Evolutionary conservation across 2,329 filamentous ascomycete genomes (phyloP).

Genomic region (Alternaria sp.): DNA sequence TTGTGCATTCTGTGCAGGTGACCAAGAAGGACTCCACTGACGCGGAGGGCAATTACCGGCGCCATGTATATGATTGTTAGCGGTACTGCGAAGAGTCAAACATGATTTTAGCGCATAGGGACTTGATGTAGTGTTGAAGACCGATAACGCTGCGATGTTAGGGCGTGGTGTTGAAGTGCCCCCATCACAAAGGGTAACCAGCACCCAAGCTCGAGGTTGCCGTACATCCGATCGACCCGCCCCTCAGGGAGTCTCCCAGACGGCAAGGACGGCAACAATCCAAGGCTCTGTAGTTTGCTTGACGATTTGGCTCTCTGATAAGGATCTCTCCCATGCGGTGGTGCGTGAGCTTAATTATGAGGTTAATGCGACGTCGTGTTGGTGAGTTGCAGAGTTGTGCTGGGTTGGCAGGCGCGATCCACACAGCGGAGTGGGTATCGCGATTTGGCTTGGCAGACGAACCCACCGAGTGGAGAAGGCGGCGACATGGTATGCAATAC

Average conservation of each 20-base stretch:
- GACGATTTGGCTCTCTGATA: constrained; percentile 11
- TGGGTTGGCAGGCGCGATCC: background rate
- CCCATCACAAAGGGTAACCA: background rate
- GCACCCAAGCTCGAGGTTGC: constrained; percentile 1
- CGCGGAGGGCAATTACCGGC: background rate
- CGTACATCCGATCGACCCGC: background rate
- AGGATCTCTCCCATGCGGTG: background rate
- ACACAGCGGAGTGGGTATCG: background rate
- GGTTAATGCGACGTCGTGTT: constrained; percentile 9
- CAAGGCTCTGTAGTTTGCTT: constrained; percentile 14
- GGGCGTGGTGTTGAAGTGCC: background rate
- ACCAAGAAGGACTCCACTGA: constrained; percentile 14
- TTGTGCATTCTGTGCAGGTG: constrained; percentile 13
- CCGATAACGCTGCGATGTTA: background rate
- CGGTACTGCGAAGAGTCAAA: background rate
- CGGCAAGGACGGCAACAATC: constrained; percentile 13
- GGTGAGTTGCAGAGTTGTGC: background rate
- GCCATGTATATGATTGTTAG: constrained; percentile 4
- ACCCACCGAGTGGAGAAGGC: too few species aligned
- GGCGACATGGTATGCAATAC: background rate
- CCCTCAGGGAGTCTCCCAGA: background rate
- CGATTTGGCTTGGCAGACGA: background rate
- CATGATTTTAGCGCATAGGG: background rate
- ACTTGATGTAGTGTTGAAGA: background rate
- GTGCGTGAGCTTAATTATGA: constrained; percentile 11